Evolutionary conservation across 768 basidiomycete genomes (phyloP).

Genomic region (Pulveroboletus ravenelii): DNA sequence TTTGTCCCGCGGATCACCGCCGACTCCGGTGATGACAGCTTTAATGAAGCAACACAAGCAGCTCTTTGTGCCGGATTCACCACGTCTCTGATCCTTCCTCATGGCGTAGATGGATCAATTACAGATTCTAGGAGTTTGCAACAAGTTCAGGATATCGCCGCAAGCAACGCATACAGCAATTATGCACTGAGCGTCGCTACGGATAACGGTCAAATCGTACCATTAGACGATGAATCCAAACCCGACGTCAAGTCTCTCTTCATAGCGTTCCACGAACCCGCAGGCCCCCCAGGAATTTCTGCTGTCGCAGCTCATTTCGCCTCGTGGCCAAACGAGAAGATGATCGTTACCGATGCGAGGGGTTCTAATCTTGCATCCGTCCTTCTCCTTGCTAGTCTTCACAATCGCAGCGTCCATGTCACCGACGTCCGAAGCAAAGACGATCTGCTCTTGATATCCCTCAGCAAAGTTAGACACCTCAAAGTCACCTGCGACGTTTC

Average conservation of each 20-base stretch:
- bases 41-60: constrained; percentile 68
- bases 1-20: constrained; percentile 71
- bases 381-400: constrained; percentile 88
- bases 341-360: constrained; percentile 91
- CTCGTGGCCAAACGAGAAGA: constrained; percentile 85
- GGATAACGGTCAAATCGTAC: constrained; percentile 57
- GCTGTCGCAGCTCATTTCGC: constrained; percentile 83
- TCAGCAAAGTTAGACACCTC: constrained; percentile 91
- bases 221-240: constrained; percentile 67
- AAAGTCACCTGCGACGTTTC: constrained; percentile 97
- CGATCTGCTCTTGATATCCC: constrained; percentile 83
- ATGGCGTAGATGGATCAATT: constrained; percentile 58
- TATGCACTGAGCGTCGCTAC: constrained; percentile 81
- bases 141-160: constrained; percentile 58
- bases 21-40: constrained; percentile 46
- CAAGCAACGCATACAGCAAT: constrained; percentile 74
- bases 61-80: constrained; percentile 90
- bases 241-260: constrained; percentile 83
- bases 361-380: constrained; percentile 91
- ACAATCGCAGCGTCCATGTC: constrained; percentile 84
- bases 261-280: constrained; percentile 63
- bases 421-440: constrained; percentile 84
- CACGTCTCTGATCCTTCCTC: constrained; percentile 72
- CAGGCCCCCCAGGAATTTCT: constrained; percentile 54
- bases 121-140: constrained; percentile 67